phyloP scores from a whole-genome alignment of 2,329 filamentous ascomycete genomes.

The Penicillium griseofulvum region DNA sequence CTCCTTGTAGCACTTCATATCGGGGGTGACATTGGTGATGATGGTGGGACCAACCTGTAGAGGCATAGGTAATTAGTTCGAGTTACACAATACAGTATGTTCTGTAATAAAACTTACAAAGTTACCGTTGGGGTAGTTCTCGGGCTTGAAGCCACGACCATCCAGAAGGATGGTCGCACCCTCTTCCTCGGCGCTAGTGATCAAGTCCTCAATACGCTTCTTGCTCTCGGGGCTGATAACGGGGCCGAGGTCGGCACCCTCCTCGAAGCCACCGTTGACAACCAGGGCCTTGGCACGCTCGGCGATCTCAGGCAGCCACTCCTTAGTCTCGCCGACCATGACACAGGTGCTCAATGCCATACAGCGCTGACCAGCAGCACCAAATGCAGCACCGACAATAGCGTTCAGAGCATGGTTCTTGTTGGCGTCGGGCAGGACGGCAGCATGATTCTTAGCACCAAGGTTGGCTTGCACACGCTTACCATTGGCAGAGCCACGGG shows the following conservation, averaged over 20 bases:
- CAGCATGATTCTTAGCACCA: constrained; percentile 69
- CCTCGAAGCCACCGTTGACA: constrained; percentile 63
- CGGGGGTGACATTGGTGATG: constrained; percentile 62
- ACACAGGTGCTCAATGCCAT: constrained; percentile 67
- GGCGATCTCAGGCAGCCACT: constrained; percentile 63
- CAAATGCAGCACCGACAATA: constrained; percentile 65
- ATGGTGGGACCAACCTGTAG: constrained; percentile 60
- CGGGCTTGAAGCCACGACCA: constrained; percentile 59
- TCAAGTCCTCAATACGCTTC: constrained; percentile 62
- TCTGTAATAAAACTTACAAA: constrained; percentile 49
- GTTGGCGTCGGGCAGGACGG: constrained; percentile 65
- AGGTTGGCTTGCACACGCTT: constrained; percentile 69
- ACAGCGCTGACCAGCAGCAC: constrained; percentile 66
- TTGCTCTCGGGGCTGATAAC: constrained; percentile 63
- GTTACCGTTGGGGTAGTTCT: constrained; percentile 65
- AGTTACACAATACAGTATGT: neutral
- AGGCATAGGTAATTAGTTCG: neutral
- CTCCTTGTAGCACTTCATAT: constrained; percentile 66
- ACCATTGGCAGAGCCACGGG: constrained; percentile 65
- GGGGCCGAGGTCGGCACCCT: constrained; percentile 62
- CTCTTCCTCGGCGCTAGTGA: constrained; percentile 60
- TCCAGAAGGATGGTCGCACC: constrained; percentile 64
- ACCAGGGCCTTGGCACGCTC: constrained; percentile 60
- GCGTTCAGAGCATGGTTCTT: constrained; percentile 67
- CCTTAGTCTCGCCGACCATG: constrained; percentile 63